Conservation (phyloP, 108 stramenopile genomes). For the Nannochloropsis salina region DNA sequence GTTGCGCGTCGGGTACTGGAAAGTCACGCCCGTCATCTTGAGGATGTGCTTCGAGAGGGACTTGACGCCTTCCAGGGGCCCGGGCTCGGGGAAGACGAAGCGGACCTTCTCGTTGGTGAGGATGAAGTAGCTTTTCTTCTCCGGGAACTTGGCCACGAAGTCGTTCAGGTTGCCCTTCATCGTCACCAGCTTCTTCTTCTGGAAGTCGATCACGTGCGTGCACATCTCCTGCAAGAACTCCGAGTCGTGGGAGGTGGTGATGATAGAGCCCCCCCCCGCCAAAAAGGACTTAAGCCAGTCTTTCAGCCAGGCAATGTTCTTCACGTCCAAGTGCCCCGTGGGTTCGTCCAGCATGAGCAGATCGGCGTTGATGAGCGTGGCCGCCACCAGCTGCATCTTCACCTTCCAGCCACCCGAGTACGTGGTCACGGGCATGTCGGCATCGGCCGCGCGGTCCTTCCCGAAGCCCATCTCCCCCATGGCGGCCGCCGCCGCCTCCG, state of each 20-base stretch:
- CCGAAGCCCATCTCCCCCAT: constrained; percentile 56
- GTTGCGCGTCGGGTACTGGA: constrained; percentile 83
- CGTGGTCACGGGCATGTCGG: constrained; percentile 86
- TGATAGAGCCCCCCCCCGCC: constrained; percentile 46
- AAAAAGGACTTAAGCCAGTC: constrained; percentile 94
- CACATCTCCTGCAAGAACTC: constrained; percentile 98
- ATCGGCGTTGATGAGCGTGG: constrained; percentile 98
- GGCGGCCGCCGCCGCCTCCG: not conserved
- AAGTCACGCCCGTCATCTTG: constrained; percentile 93
- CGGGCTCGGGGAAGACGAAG: constrained; percentile 91
- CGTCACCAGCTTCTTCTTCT: constrained; percentile 89
- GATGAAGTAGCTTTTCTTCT: constrained; percentile 92
- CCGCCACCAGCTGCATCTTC: constrained; percentile 90
- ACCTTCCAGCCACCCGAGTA: constrained; percentile 98
- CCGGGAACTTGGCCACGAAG: constrained; percentile 90
- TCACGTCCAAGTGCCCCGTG: constrained; percentile 98
- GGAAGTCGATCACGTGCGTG: constrained; percentile 93
- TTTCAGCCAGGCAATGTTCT: constrained; percentile 99
- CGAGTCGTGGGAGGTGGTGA: constrained; percentile 98
- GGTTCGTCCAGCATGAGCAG: constrained; percentile 97
- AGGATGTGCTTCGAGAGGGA: constrained; percentile 97
- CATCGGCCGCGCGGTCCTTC: constrained; percentile 69
- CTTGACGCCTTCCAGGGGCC: constrained; percentile 92
- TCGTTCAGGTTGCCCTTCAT: constrained; percentile 99
- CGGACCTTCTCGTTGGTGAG: constrained; percentile 79